Conservation (phyloP, 805 yeast genomes). For the Starmera quercuum region DNA sequence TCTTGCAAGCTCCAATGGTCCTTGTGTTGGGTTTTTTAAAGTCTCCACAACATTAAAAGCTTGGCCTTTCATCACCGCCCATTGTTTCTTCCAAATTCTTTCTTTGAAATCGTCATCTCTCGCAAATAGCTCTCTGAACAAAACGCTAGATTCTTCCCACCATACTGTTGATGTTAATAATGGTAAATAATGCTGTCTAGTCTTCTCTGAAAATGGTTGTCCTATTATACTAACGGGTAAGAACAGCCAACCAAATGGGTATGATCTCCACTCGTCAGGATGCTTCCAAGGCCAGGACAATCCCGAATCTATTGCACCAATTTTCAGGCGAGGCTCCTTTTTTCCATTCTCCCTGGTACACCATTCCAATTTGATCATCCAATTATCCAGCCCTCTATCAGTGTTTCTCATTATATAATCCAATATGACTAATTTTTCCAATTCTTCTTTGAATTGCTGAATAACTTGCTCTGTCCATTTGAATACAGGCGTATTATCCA, state of each 20-base stretch:
- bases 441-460: constrained; percentile 46
- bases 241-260: constrained; percentile 74
- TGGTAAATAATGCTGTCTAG: constrained; percentile 50
- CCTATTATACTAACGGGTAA: constrained; percentile 58
- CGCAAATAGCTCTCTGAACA: constrained; percentile 40
- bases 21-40: constrained; percentile 45
- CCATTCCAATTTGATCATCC: constrained; percentile 66
- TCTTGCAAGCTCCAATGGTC: constrained; percentile 61
- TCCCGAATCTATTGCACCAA: constrained; percentile 75
- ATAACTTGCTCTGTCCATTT: constrained; percentile 46
- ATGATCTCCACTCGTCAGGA: constrained; percentile 76
- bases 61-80: constrained; percentile 70
- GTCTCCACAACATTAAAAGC: constrained; percentile 71
- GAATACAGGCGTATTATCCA: constrained; percentile 23
- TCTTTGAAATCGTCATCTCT: constrained; percentile 56
- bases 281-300: constrained; percentile 76
- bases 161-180: constrained; percentile 51
- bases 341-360: constrained; percentile 9
- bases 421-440: constrained; percentile 62
- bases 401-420: constrained; percentile 73
- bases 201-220: constrained; percentile 51
- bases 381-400: constrained; percentile 66
- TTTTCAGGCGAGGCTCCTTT: constrained; percentile 33
- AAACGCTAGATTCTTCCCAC: constrained; percentile 58
- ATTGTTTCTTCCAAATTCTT: constrained; percentile 59